Evolutionary conservation across 768 basidiomycete genomes (phyloP).

Genomic region (Albatrellus ellisii): DNA sequence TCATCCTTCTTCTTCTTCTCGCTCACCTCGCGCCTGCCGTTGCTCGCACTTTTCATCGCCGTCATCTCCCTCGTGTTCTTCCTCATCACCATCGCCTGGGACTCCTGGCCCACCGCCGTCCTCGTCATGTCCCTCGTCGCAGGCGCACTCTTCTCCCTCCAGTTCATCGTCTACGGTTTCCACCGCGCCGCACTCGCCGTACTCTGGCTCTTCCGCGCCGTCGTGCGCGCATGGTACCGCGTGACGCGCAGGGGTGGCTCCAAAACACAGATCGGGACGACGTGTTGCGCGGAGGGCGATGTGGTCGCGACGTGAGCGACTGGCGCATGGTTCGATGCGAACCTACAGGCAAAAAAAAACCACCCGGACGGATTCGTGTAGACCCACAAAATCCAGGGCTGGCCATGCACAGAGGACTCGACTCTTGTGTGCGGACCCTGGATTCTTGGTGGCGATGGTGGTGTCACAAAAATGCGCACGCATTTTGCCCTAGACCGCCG

Average conservation of each 20-base stretch:
- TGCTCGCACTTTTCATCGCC: conserved; percentile 44
- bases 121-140: conserved; percentile 41
- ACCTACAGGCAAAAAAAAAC: no score
- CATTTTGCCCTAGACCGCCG: no score
- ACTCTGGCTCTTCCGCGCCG: background rate
- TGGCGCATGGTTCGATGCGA: no score
- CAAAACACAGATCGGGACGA: no score
- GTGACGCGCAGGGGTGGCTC: background rate
- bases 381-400: no score
- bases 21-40: conserved; percentile 49
- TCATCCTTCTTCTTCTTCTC: conserved; percentile 55
- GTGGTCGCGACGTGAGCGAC: no score
- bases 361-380: no score
- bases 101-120: conserved; percentile 49
- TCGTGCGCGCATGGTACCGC: background rate
- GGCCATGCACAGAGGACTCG: no score
- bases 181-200: background rate
- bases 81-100: conserved; percentile 45
- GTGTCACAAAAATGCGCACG: no score
- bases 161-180: conserved; percentile 36
- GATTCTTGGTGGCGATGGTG: no score
- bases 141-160: conserved; percentile 45
- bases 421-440: no score
- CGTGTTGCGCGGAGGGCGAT: no score
- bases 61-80: conserved; percentile 44